phyloP scores from a whole-genome alignment of 345 rosid genomes.

The Jatropha curcas region DNA sequence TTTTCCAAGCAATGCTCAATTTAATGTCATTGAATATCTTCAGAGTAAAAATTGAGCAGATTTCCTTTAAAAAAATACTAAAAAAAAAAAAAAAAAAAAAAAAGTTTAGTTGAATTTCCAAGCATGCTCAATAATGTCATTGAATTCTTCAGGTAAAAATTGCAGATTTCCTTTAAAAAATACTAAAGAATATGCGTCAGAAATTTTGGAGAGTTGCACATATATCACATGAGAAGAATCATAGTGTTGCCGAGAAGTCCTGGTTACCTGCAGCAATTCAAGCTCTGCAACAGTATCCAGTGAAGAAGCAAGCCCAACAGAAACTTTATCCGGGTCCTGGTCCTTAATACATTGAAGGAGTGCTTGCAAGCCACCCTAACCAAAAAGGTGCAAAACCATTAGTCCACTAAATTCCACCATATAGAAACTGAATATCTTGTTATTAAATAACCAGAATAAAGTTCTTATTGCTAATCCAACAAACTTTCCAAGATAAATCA shows the following conservation, averaged over 20 bases:
- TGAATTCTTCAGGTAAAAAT: not conserved
- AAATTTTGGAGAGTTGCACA: too few species aligned
- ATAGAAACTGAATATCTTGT: conserved; percentile 11
- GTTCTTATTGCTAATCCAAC: not conserved
- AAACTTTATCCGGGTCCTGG: conserved; percentile 89
- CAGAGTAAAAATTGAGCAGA: too few species aligned
- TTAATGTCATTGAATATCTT: too few species aligned
- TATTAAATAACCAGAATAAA: not conserved
- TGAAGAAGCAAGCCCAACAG: conserved; percentile 79
- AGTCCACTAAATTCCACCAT: conserved; percentile 22
- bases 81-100: conserved; percentile 34
- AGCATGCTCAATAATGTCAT: conserved; percentile 15
- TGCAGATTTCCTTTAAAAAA: not conserved
- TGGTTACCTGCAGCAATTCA: conserved; percentile 79
- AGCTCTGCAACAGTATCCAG: conserved; percentile 80
- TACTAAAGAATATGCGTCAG: too few species aligned
- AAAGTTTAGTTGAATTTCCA: conserved; percentile 21
- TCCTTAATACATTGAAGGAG: conserved; percentile 72
- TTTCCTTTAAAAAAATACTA: too few species aligned
- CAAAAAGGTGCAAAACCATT: conserved; percentile 16
- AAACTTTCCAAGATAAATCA: conserved; percentile 12
- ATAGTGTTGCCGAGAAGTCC: not conserved
- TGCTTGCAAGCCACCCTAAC: conserved; percentile 79
- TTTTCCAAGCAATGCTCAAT: too few species aligned
- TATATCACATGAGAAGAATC: conserved; percentile 2